A percentile compares a stretch with the other conserved stretches of the same genome.
Conservation (phyloP, 352 stramenopile genomes). For the Pythium phragmitis region DNA sequence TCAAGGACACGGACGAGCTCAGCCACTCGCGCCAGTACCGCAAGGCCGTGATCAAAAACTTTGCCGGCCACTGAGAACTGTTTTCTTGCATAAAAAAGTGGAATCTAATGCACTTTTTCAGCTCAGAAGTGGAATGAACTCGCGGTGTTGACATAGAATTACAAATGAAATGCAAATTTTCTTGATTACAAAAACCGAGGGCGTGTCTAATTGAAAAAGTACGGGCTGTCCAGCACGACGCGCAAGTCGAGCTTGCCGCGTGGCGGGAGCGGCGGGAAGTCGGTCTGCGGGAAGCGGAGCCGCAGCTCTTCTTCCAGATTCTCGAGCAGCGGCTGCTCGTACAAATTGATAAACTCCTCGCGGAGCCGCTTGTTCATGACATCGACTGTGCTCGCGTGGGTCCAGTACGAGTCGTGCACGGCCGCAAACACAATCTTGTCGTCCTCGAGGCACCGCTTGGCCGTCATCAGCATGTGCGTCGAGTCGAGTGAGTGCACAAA, state of each 20-base stretch:
- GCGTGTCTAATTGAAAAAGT: slow-evolving; percentile 98
- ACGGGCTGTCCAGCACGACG: slow-evolving; percentile 94
- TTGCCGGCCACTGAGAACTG: slow-evolving; percentile 50
- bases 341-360: slow-evolving; percentile 97
- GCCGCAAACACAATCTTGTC: slow-evolving; percentile 95
- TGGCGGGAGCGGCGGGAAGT: slow-evolving; percentile 94
- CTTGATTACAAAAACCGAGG: slow-evolving; percentile 24
- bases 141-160: neutral
- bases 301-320: slow-evolving; percentile 91
- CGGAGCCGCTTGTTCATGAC: slow-evolving; percentile 93
- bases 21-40: slow-evolving; percentile 58
- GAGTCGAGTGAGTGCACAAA: slow-evolving; percentile 99
- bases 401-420: slow-evolving; percentile 99
- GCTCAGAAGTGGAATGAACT: neutral
- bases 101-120: neutral
- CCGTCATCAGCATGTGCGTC: slow-evolving; percentile 99
- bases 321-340: slow-evolving; percentile 96
- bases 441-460: slow-evolving; percentile 90
- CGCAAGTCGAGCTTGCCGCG: slow-evolving; percentile 93
- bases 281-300: slow-evolving; percentile 94
- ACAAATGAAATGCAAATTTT: too few species aligned
- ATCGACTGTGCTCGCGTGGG: slow-evolving; percentile 94
- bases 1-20: slow-evolving; percentile 63
- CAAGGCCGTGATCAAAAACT: slow-evolving; percentile 78
- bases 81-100: neutral